Evolutionary conservation across 345 rosid genomes (phyloP).

Genomic region (Clausena lansium): DNA sequence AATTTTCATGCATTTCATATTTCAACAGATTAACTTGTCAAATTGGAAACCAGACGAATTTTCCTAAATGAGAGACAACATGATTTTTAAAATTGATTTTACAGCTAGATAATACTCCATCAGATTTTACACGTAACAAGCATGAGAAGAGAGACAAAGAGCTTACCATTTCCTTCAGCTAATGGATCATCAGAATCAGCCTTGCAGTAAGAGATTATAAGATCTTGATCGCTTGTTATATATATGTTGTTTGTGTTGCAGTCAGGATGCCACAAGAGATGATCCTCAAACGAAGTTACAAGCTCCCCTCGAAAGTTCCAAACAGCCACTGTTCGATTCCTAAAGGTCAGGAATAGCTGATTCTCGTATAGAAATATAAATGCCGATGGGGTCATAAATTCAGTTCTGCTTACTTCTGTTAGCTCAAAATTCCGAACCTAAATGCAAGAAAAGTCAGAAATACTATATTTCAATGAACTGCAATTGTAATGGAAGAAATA

Average conservation of each 20-base stretch:
- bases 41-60: not conserved
- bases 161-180: slow-evolving; percentile 60
- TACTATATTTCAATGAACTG: not conserved
- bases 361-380: slow-evolving; percentile 57
- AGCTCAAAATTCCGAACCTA: slow-evolving; percentile 52
- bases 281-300: slow-evolving; percentile 64
- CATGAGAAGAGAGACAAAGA: not conserved
- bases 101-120: not conserved
- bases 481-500: not conserved
- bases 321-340: slow-evolving; percentile 63
- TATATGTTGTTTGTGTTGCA: slow-evolving; percentile 75
- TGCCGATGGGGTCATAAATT: slow-evolving; percentile 56
- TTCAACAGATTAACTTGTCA: not conserved
- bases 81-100: not conserved
- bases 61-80: not conserved
- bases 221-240: slow-evolving; percentile 72
- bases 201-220: slow-evolving; percentile 74
- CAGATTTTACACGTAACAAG: not conserved
- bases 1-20: not conserved
- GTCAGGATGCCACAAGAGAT: slow-evolving; percentile 72
- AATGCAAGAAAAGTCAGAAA: slow-evolving; percentile 17
- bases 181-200: slow-evolving; percentile 55
- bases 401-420: slow-evolving; percentile 49
- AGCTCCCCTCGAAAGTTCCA: slow-evolving; percentile 76
- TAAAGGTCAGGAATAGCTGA: slow-evolving; percentile 56